Evolutionary conservation across 83 land plant species (phyloP), one percentile per base, ranked within the genome.

Genomic region (Picea mariana): DNA sequence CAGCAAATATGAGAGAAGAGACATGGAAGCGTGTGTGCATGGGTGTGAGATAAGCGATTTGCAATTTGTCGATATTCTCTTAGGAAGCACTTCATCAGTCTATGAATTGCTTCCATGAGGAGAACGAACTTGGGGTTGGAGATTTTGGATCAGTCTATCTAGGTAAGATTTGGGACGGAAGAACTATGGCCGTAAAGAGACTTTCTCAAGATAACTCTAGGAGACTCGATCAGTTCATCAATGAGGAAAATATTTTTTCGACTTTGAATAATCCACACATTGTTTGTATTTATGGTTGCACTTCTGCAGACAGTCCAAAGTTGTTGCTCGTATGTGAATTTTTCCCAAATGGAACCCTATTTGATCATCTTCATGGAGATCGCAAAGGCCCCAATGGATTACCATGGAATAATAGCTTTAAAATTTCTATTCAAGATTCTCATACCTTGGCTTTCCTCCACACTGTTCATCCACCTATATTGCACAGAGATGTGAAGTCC

Each of bases 231-330:
- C 84, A 76, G 9, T 93, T 93, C 85, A 87, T 84, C 83, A 92
- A 92, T 65, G 95, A 94, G 79, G 87, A 92, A 55, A 13, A 83
- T 67, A 90, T 92, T 18, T 86, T 94, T 1, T 90, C 92, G 1
- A 85, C 87, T 7, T 86, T 92, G 65, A 9, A 84, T n/a, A 95
- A 94, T 72, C 93, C 93, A 23, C 89, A 92, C 79, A 82, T 94
- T 17, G 95, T 94, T 11, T 82, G 79, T 49, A 90, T 94, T 61
- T 91, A 88, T 63, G 97, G 93, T 49, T 94, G 95, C 85, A 77
- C 83, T 69, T 88, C 80, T 64, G 88, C 88, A 7, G 83, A 87
- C 64, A 89, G 93, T 6, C 23, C 27, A 20, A 20, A 27, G 9
- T 81, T 91, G 5, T 79, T 90, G 52, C 85, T 94, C 16, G 95